phyloP scores from a whole-genome alignment of 2,329 filamentous ascomycete species.

The Fusarium albidum region DNA sequence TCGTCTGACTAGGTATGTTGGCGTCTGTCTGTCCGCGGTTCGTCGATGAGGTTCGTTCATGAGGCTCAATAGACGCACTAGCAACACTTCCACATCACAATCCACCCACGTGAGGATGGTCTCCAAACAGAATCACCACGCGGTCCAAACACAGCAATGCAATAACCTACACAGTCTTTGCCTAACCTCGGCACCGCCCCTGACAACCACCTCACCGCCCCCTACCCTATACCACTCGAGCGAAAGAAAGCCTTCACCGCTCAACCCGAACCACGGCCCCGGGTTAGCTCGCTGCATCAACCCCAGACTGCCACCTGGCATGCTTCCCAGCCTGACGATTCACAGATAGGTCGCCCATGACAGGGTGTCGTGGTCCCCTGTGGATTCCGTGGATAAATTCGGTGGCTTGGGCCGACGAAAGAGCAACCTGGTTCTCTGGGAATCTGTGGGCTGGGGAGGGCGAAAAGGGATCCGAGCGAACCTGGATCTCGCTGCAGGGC shows the following conservation, averaged over 20 bases:
- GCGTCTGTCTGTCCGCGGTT: no score
- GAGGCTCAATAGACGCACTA: no score
- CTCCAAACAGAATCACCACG: not conserved
- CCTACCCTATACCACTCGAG: slow-evolving; percentile 36
- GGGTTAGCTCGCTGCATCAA: slow-evolving; percentile 33
- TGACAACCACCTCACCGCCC: slow-evolving; percentile 32
- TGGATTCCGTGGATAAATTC: slow-evolving; percentile 6
- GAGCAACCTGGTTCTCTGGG: slow-evolving; percentile 15
- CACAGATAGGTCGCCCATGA: slow-evolving; percentile 13
- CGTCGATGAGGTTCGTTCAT: no score
- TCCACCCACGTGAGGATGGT: slow-evolving; percentile 6
- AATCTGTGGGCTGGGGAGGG: slow-evolving; percentile 12
- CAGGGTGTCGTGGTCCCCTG: slow-evolving; percentile 18
- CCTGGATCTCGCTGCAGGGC: slow-evolving; percentile 8
- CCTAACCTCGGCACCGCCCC: slow-evolving; percentile 25
- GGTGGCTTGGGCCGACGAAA: slow-evolving; percentile 24
- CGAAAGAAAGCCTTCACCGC: slow-evolving; percentile 39
- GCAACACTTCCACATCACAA: no score
- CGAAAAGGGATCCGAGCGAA: slow-evolving; percentile 12
- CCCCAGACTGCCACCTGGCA: slow-evolving; percentile 38
- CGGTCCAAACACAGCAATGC: slow-evolving; percentile 15
- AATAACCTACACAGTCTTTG: slow-evolving; percentile 1
- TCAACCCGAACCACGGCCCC: slow-evolving; percentile 28
- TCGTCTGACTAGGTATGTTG: no score
- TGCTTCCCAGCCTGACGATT: slow-evolving; percentile 25